These are phyloP conservation scores for Diaporthe amygdali DNA, from an alignment of 2,329 filamentous ascomycete species.

Conservation along the genomic window DNA sequence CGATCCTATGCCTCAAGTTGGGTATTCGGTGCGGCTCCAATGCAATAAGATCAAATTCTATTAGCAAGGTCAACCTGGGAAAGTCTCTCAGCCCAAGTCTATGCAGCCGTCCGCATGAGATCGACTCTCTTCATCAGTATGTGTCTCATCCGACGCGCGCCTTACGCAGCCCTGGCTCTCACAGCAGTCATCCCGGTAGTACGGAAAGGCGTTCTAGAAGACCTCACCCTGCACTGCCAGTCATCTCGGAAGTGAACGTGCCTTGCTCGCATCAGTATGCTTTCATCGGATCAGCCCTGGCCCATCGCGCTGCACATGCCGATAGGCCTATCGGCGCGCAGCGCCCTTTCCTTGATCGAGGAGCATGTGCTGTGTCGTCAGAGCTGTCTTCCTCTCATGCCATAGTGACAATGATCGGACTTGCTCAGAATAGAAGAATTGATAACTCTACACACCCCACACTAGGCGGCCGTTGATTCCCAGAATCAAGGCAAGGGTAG, in stretches of 20 bases:
- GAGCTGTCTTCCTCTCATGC: neutral
- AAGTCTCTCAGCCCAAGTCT: neutral
- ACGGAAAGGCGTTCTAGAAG: conserved; percentile 14
- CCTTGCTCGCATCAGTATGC: neutral
- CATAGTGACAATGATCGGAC: neutral
- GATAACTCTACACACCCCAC: neutral
- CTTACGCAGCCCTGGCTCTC: neutral
- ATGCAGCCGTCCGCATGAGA: neutral
- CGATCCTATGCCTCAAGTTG: neutral
- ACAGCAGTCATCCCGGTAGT: neutral
- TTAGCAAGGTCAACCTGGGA: neutral
- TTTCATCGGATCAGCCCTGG: neutral
- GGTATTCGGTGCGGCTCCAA: neutral
- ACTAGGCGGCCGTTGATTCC: neutral
- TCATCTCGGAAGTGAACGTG: neutral
- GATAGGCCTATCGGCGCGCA: neutral
- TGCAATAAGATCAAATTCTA: neutral
- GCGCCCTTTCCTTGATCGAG: neutral
- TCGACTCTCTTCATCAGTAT: neutral
- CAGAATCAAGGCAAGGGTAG: neutral
- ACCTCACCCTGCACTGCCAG: neutral
- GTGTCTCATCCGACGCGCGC: neutral
- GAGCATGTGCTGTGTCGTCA: neutral
- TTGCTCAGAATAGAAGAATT: neutral
- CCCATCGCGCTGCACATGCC: neutral